These are phyloP conservation scores for Sphaerostilbella broomeana DNA, from an alignment of 2,329 filamentous ascomycete genomes.

Conservation along the genomic window DNA sequence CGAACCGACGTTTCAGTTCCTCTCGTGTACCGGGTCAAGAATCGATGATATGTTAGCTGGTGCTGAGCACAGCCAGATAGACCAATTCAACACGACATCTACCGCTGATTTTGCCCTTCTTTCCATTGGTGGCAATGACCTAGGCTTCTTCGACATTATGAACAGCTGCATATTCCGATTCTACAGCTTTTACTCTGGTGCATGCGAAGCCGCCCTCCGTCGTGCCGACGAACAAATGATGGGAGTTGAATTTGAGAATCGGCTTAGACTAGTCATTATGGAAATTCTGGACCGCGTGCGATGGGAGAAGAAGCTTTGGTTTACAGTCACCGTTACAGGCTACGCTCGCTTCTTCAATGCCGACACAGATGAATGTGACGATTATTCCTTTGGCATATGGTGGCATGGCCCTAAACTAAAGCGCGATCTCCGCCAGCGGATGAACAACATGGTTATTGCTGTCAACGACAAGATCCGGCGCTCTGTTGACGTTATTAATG, in stretches of 20 bases:
- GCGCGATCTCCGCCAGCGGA: slow-evolving; percentile 29
- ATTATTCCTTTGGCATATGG: slow-evolving; percentile 41
- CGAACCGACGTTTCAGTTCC: slow-evolving; percentile 33
- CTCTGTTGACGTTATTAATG: slow-evolving; percentile 32
- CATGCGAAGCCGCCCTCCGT: slow-evolving; percentile 35
- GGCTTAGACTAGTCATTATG: slow-evolving; percentile 32
- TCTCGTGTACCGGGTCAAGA: slow-evolving; percentile 41
- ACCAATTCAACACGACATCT: slow-evolving; percentile 31
- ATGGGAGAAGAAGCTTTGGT: slow-evolving; percentile 39
- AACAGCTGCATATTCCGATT: slow-evolving; percentile 45
- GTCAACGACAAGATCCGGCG: slow-evolving; percentile 35
- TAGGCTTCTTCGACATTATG: slow-evolving; percentile 44
- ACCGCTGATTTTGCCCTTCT: slow-evolving; percentile 38
- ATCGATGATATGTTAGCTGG: slow-evolving; percentile 34
- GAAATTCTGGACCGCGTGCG: slow-evolving; percentile 37
- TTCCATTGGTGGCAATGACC: slow-evolving; percentile 43
- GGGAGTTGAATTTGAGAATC: slow-evolving; percentile 32
- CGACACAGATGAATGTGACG: slow-evolving; percentile 36
- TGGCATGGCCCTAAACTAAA: slow-evolving; percentile 37
- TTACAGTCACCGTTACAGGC: slow-evolving; percentile 39
- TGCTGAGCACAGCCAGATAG: slow-evolving; percentile 34
- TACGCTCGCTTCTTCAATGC: slow-evolving; percentile 45
- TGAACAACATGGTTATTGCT: slow-evolving; percentile 39
- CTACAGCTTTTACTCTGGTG: slow-evolving; percentile 42
- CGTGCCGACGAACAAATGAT: slow-evolving; percentile 29